Evolutionary conservation across 2,329 filamentous ascomycete genomes (phyloP).

Genomic region (Fusarium drepaniforme): DNA sequence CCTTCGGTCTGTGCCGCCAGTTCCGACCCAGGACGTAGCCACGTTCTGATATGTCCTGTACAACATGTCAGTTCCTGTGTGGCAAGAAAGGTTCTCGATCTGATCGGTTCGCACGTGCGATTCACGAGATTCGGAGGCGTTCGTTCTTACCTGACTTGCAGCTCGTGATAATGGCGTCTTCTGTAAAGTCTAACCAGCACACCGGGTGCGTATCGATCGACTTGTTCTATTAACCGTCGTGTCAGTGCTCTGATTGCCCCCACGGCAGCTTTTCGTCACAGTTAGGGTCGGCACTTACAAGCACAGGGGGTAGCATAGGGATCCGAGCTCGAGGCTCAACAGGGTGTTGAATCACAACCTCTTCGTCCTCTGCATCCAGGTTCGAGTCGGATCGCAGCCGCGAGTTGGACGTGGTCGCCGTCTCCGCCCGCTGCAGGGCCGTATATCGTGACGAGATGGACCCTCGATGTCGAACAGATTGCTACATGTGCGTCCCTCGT

Average conservation of each 20-base stretch:
- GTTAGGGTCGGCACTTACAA: slow-evolving; percentile 66
- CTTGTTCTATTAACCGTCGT: slow-evolving; percentile 71
- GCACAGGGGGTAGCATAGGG: slow-evolving; percentile 89
- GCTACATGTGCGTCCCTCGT: slow-evolving; percentile 26
- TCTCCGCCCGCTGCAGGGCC: slow-evolving; percentile 68
- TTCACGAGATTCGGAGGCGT: background rate
- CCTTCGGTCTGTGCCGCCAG: slow-evolving; percentile 41
- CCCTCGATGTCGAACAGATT: slow-evolving; percentile 57
- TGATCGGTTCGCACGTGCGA: slow-evolving; percentile 18
- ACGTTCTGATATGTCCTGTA: slow-evolving; percentile 80
- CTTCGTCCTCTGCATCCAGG: slow-evolving; percentile 67
- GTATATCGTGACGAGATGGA: slow-evolving; percentile 65
- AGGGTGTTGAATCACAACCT: slow-evolving; percentile 76
- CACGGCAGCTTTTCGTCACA: slow-evolving; percentile 1
- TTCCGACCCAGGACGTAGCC: slow-evolving; percentile 69
- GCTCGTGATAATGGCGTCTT: slow-evolving; percentile 92
- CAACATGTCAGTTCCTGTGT: slow-evolving; percentile 31
- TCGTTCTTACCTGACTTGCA: slow-evolving; percentile 82
- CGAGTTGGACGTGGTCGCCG: slow-evolving; percentile 68
- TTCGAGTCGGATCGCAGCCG: slow-evolving; percentile 80
- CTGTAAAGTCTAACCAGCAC: slow-evolving; percentile 92
- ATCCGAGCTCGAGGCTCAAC: slow-evolving; percentile 89
- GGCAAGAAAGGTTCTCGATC: slow-evolving; percentile 9
- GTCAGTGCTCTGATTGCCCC: slow-evolving; percentile 27
- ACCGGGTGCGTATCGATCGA: slow-evolving; percentile 87